A percentile compares a stretch with the other conserved stretches of the same genome.
phyloP scores from a whole-genome alignment of 495 filamentous ascomycete species.

The Corynascus novoguineensis region DNA sequence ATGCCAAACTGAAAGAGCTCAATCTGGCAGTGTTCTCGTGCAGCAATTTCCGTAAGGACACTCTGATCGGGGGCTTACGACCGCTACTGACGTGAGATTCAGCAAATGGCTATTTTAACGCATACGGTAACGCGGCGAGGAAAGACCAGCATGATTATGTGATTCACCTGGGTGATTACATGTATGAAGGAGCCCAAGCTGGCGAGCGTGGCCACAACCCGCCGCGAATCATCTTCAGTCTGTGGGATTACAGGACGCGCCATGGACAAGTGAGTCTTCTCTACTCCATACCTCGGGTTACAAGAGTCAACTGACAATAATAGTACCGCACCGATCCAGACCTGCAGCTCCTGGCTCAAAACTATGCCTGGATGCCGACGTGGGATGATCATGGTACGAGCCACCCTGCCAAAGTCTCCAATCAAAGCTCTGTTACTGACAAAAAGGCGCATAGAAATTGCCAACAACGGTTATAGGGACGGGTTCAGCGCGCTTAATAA shows the following conservation, averaged over 20 bases:
- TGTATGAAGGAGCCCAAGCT: conserved; percentile 55
- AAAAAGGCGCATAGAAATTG: conserved; percentile 42
- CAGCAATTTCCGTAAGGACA: conserved; percentile 44
- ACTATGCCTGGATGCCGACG: conserved; percentile 59
- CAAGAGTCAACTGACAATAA: not conserved
- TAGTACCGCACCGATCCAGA: conserved; percentile 39
- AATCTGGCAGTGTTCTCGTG: conserved; percentile 50
- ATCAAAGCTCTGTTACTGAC: not conserved
- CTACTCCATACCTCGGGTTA: not conserved
- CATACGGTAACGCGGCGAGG: conserved; percentile 58
- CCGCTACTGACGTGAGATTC: conserved; percentile 3
- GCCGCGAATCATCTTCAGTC: conserved; percentile 29
- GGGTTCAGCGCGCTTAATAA: conserved; percentile 54
- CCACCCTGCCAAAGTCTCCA: not conserved
- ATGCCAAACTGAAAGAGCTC: conserved; percentile 34
- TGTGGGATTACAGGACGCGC: conserved; percentile 55
- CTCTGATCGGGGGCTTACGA: conserved; percentile 19
- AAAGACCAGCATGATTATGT: conserved; percentile 63
- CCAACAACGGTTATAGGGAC: conserved; percentile 57
- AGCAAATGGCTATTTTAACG: conserved; percentile 56
- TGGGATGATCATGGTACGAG: conserved; percentile 59
- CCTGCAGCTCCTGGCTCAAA: conserved; percentile 48
- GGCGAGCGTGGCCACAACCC: conserved; percentile 30
- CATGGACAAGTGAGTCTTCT: conserved; percentile 48
- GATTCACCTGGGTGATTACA: conserved; percentile 58